These are phyloP conservation scores for Tylopilus balloui DNA, from an alignment of 768 basidiomycete species.

Conservation along the genomic window DNA sequence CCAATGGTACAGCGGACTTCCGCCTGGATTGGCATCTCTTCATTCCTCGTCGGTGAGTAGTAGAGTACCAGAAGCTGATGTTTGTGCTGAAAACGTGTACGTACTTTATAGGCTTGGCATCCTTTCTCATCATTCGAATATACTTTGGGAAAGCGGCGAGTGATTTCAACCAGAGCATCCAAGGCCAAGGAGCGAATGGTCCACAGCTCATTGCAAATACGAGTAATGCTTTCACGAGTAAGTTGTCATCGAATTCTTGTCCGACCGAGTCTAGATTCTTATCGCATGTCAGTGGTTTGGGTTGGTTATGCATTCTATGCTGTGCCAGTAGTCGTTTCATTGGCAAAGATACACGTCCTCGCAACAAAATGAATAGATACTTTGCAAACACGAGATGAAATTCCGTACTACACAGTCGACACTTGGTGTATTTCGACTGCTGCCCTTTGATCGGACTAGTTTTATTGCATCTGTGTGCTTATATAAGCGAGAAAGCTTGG, in stretches of 20 bases:
- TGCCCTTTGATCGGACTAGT: not conserved
- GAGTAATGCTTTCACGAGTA: slow-evolving; percentile 76
- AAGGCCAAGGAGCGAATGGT: slow-evolving; percentile 46
- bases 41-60: slow-evolving; percentile 64
- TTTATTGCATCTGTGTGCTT: not conserved
- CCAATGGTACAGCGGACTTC: slow-evolving; percentile 54
- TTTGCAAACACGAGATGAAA: not conserved
- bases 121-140: slow-evolving; percentile 71
- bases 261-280: not conserved
- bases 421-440: not conserved
- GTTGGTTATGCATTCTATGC: slow-evolving; percentile 72
- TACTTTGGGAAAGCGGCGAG: slow-evolving; percentile 77
- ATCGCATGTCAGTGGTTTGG: slow-evolving; percentile 58
- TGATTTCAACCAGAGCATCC: slow-evolving; percentile 68
- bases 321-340: slow-evolving; percentile 62
- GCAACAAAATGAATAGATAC: slow-evolving; percentile 35
- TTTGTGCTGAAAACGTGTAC: not conserved
- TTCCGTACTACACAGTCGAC: no score
- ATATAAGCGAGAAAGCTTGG: not conserved
- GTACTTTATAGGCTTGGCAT: slow-evolving; percentile 50
- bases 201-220: slow-evolving; percentile 57
- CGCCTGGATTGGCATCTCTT: slow-evolving; percentile 72
- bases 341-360: slow-evolving; percentile 64
- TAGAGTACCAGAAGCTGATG: not conserved
- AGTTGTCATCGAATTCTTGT: slow-evolving; percentile 25